Evolutionary conservation across 2,329 filamentous ascomycete species (phyloP).

Genomic region (Calonectria pseudoturangicola): DNA sequence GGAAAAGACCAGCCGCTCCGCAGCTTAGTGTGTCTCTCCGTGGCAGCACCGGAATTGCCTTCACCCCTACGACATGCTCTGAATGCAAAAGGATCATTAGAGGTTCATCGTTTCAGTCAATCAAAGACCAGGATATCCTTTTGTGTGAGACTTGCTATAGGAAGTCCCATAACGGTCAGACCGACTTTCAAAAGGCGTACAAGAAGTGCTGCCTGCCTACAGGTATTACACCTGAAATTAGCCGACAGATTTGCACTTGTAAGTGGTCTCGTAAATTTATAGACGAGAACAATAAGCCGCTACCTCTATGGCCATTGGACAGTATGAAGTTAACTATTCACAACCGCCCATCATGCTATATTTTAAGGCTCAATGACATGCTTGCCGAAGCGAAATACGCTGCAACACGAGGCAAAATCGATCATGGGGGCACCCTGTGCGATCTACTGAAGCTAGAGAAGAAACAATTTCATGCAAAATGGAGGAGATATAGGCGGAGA

Average conservation of each 20-base stretch:
- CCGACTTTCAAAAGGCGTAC: not conserved
- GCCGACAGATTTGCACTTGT: not conserved
- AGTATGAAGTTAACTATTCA: not conserved
- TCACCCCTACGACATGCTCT: not conserved
- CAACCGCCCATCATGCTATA: not conserved
- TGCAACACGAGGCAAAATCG: not conserved
- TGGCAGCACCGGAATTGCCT: not conserved
- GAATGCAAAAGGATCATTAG: not conserved
- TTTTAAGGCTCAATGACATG: not conserved
- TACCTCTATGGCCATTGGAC: not conserved
- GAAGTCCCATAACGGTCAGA: not conserved
- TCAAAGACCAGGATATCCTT: no score
- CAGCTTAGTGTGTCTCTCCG: not conserved
- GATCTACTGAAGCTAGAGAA: no score
- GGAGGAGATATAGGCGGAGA: not conserved
- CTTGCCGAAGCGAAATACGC: not conserved
- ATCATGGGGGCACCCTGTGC: not conserved
- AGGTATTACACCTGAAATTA: not conserved
- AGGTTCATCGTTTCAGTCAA: not conserved
- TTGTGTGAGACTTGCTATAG: constrained; percentile 1
- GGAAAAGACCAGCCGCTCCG: not conserved
- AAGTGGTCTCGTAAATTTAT: not conserved
- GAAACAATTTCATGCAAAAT: not conserved
- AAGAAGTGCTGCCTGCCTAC: not conserved
- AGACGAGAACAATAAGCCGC: not conserved